phyloP scores from a whole-genome alignment of 2,329 filamentous ascomycete genomes.

The Gaeumannomyces tritici region DNA sequence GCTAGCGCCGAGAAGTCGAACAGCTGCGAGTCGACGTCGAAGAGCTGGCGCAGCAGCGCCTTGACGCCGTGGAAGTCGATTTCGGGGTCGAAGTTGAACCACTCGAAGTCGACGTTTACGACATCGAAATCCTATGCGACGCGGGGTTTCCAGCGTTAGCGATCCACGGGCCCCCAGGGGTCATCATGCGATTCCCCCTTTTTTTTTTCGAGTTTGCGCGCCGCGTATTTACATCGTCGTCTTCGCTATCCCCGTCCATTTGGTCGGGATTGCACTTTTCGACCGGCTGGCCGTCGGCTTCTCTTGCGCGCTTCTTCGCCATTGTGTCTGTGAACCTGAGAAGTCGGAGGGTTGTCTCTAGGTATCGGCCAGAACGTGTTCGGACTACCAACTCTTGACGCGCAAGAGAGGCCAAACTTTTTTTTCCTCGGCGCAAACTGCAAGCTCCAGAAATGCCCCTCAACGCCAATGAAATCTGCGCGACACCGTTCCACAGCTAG shows the following conservation, averaged over 20 bases:
- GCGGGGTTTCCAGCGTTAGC: slow-evolving; percentile 6
- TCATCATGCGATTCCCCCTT: slow-evolving; percentile 7
- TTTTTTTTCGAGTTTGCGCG: not conserved
- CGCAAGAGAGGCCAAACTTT: not conserved
- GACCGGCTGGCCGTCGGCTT: slow-evolving; percentile 18
- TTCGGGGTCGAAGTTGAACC: slow-evolving; percentile 87
- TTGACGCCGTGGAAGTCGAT: slow-evolving; percentile 95
- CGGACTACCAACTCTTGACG: not conserved
- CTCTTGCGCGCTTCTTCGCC: slow-evolving; percentile 27
- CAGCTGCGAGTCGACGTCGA: slow-evolving; percentile 77
- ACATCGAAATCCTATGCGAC: slow-evolving; percentile 68
- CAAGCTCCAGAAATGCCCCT: not conserved
- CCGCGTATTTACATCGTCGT: slow-evolving; percentile 36
- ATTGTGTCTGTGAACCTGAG: slow-evolving; percentile 10
- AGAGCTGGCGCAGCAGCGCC: slow-evolving; percentile 77
- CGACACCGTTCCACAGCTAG: not conserved
- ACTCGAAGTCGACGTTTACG: slow-evolving; percentile 95
- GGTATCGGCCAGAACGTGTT: not conserved
- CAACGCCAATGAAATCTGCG: not conserved
- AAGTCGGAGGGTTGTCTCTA: not conserved
- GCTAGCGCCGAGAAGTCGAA: slow-evolving; percentile 83
- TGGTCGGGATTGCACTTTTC: slow-evolving; percentile 17
- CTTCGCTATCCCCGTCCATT: slow-evolving; percentile 37
- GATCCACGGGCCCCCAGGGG: slow-evolving; percentile 1
- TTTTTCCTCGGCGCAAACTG: not conserved